phyloP scores from a whole-genome alignment of 2,329 filamentous ascomycete genomes.

The Nectriaceae sp. region DNA sequence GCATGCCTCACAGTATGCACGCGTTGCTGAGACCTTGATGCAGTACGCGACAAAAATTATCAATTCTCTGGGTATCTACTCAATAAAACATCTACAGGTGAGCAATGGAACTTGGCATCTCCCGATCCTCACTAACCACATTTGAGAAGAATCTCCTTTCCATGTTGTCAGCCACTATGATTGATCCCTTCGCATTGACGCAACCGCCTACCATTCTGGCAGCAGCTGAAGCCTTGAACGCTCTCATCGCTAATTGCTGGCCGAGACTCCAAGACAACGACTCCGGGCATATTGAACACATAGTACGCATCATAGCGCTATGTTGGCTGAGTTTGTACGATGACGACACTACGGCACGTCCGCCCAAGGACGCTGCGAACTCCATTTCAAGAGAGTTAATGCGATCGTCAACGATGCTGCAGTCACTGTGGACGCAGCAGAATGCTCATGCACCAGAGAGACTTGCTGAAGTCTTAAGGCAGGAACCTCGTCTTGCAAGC shows the following conservation, averaged over 20 bases:
- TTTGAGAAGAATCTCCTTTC: constrained; percentile 63
- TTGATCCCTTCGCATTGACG: constrained; percentile 66
- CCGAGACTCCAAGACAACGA: constrained; percentile 58
- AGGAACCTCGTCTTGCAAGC: constrained; percentile 33
- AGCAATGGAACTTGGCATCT: constrained; percentile 10
- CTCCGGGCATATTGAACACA: constrained; percentile 59
- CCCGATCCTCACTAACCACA: constrained; percentile 10
- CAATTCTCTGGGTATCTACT: constrained; percentile 58
- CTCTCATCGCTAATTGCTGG: constrained; percentile 66
- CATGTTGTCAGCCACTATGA: constrained; percentile 64
- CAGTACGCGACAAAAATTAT: constrained; percentile 51
- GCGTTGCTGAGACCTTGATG: constrained; percentile 59
- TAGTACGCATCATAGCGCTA: constrained; percentile 62
- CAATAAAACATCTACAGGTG: constrained; percentile 69
- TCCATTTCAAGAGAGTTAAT: constrained; percentile 17
- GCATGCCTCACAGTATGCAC: constrained; percentile 60
- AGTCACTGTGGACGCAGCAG: constrained; percentile 23
- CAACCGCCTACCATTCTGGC: constrained; percentile 55
- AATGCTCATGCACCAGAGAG: constrained; percentile 8
- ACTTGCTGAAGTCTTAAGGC: constrained; percentile 21
- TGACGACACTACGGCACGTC: constrained; percentile 17
- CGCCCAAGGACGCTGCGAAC: constrained; percentile 1
- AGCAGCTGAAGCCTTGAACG: constrained; percentile 55
- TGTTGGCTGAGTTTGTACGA: constrained; percentile 64
- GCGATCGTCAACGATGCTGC: constrained; percentile 21